Evolutionary conservation across 768 basidiomycete genomes (phyloP), one percentile per base, ranked within the genome.

Genomic region (Punctularia strigosozonata): DNA sequence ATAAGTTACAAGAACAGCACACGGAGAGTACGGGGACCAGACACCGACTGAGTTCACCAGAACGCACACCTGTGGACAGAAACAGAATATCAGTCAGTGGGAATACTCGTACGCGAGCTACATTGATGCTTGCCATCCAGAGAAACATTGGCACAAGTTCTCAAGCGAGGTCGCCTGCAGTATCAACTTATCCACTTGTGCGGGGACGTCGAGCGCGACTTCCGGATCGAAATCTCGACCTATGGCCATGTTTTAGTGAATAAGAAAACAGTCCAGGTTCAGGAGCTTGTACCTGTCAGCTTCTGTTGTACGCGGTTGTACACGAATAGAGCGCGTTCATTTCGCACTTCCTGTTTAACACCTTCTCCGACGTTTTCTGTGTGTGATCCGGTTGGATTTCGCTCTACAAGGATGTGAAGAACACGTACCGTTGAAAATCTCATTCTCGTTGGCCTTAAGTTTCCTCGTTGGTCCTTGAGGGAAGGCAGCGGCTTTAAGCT

Each of bases 281-380:
- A 43, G 28, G 25, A 2, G 26, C 17, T 15, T 15, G 26, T 44
- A 84, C 88, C 90, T 39, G 87, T 95, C 40, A 99, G 69, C 62
- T 99, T 99, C 55, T 92, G 72, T 54, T 92, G 80, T 5, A 99
- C 92, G 30, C 95, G 82, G 48, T 89, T 90, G 57, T 92, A 92
- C 22, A 98, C 95, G 35, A 78, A 75, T 15, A 98, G 58, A 0
- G 94, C 95, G 28, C 83, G 72, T 49, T 87, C 83, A 50, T 98
- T 98, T 46, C 90, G 80, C 42, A 88, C 77, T 60, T 97, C 95
- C 56, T 77, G 83, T 46, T 64, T 69, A 40, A 73, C 77, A 55
- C 70, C 69, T 42, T 74, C 73, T 30, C 66, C 71, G 38, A 66
- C 63, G 6, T 62, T 51, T 25, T 65, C 66, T 67, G 42, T 45